Percentiles rank a stretch among this genome's conserved stretches.
phyloP scores from a whole-genome alignment of 1,139 yeast genomes.

The Hemisphaericaspora xylofermentans region DNA sequence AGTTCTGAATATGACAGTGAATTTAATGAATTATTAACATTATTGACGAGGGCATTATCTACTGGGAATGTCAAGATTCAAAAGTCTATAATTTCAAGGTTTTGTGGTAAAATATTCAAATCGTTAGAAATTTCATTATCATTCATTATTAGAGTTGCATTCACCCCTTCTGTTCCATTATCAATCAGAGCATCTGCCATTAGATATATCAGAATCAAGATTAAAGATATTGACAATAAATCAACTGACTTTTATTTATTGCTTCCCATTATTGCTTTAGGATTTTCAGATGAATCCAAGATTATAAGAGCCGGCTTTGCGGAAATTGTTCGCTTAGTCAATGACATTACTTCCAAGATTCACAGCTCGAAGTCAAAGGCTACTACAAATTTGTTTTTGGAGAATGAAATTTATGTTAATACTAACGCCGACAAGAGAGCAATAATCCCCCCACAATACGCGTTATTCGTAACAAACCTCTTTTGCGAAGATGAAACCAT shows the following conservation, averaged over 20 bases:
- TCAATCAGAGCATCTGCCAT: constrained; percentile 52
- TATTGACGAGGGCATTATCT: constrained; percentile 19
- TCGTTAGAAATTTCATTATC: constrained; percentile 44
- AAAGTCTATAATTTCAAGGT: constrained; percentile 19
- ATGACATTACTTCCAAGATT: constrained; percentile 18
- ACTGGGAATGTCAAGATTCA: constrained; percentile 14
- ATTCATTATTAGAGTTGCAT: constrained; percentile 56
- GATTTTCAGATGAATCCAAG: constrained; percentile 31
- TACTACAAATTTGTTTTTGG: constrained; percentile 33
- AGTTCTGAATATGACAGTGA: constrained; percentile 40
- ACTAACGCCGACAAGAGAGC: constrained; percentile 42
- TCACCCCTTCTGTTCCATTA: constrained; percentile 58
- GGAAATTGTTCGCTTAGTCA: constrained; percentile 23
- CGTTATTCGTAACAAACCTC: constrained; percentile 45
- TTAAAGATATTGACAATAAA: constrained; percentile 33
- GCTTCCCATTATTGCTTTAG: constrained; percentile 37
- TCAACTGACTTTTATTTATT: constrained; percentile 31
- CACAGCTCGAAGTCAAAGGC: constrained; percentile 23
- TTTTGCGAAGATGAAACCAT: constrained; percentile 25
- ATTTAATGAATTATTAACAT: constrained; percentile 21
- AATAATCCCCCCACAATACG: constrained; percentile 67
- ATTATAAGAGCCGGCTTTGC: constrained; percentile 28
- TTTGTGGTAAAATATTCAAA: constrained; percentile 23
- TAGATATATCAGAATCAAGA: constrained; percentile 31
- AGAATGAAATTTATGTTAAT: constrained; percentile 42